Percentiles rank a stretch among this genome's conserved stretches.
These are phyloP conservation scores for Picocystis salinarum DNA, from an alignment of 139 green algal species.

Conservation along the genomic window DNA sequence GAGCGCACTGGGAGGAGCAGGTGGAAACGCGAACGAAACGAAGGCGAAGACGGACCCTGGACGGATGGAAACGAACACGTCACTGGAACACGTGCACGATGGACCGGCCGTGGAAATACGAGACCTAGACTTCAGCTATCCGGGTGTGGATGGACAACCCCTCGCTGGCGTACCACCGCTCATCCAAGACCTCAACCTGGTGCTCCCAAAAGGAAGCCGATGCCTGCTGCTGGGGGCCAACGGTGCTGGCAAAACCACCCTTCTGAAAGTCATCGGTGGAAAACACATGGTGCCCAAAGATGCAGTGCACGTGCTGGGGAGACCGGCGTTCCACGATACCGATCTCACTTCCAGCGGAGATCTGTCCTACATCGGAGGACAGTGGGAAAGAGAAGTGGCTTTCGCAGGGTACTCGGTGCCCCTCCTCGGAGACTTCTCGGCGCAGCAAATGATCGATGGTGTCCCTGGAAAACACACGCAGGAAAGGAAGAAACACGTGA, in stretches of 20 bases:
- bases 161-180: constrained; percentile 32
- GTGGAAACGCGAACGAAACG: neutral
- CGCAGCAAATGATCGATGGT: constrained; percentile 63
- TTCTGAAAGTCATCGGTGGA: constrained; percentile 72
- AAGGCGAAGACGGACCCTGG: neutral
- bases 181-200: constrained; percentile 30
- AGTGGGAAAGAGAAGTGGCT: constrained; percentile 79
- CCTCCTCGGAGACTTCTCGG: constrained; percentile 79
- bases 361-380: constrained; percentile 77
- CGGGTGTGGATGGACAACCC: constrained; percentile 57
- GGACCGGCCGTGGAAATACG: constrained; percentile 10
- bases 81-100: neutral
- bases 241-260: constrained; percentile 73
- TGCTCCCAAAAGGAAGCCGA: constrained; percentile 45
- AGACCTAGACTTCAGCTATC: constrained; percentile 48
- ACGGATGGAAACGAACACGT: neutral
- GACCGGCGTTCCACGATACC: constrained; percentile 82
- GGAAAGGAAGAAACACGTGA: constrained; percentile 36
- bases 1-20: neutral
- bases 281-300: constrained; percentile 85
- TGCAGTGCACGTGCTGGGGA: constrained; percentile 53
- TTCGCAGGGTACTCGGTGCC: constrained; percentile 72
- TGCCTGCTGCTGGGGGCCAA: constrained; percentile 86
- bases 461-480: constrained; percentile 60
- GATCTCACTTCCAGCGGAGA: constrained; percentile 52